Percentiles rank a stretch among this genome's conserved stretches.
Evolutionary conservation across 805 yeast species (phyloP).

Genomic region (Saccharomycopsis babjevae): DNA sequence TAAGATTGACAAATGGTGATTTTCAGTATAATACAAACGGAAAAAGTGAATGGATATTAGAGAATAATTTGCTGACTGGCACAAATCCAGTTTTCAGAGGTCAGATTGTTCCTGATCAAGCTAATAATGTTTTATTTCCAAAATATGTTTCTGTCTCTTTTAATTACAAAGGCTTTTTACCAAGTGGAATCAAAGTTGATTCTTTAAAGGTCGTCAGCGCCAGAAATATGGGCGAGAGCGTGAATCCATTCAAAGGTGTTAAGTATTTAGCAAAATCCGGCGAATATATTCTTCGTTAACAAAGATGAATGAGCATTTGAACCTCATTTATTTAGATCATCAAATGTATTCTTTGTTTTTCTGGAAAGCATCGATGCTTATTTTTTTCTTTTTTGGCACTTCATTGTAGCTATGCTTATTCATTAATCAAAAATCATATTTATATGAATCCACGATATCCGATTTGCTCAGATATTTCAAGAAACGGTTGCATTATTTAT

Average conservation of each 20-base stretch:
- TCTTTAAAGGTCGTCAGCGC: slow-evolving; percentile 47
- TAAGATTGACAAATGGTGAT: slow-evolving; percentile 71
- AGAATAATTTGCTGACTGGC: slow-evolving; percentile 49
- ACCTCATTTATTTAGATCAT: background rate
- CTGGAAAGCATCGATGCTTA: background rate
- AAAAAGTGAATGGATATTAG: slow-evolving; percentile 60
- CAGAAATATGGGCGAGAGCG: slow-evolving; percentile 48
- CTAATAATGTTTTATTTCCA: slow-evolving; percentile 27
- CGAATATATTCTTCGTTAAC: slow-evolving; percentile 39
- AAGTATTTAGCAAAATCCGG: slow-evolving; percentile 64
- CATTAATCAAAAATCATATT: too few species aligned
- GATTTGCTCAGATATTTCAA: background rate
- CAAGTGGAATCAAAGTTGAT: slow-evolving; percentile 67
- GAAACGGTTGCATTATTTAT: too few species aligned
- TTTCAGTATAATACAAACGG: slow-evolving; percentile 44
- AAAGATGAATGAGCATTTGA: background rate
- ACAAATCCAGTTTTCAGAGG: slow-evolving; percentile 62
- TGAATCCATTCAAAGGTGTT: slow-evolving; percentile 85
- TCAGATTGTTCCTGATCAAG: slow-evolving; percentile 26
- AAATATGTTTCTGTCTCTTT: slow-evolving; percentile 42
- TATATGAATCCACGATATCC: background rate
- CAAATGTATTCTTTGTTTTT: background rate
- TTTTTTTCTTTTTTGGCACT: background rate
- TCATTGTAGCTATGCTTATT: too few species aligned
- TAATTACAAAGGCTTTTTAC: slow-evolving; percentile 53